Base-by-base conservation (phyloP, 257 asterid genomes). In the Ophiorrhiza pumila region DNA sequence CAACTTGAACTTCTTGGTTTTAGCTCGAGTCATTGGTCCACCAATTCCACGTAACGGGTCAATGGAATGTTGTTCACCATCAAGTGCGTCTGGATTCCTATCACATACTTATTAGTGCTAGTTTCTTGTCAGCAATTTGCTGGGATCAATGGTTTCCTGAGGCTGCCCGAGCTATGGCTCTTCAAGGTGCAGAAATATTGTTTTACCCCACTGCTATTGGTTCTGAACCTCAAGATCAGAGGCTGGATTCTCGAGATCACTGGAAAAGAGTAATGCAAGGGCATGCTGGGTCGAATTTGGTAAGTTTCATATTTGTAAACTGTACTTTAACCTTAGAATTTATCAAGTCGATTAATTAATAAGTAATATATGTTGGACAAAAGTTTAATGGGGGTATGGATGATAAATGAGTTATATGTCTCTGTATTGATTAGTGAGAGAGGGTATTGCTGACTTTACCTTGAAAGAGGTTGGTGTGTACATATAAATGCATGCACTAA, bases 121-220 rank as follows among this genome's bases (percentile, higher is more conserved):
- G 27, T 77, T 68, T 74, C 72, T 74, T 41, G n/a, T 66, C 79
- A 95, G 99, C 86, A 46, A 95, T 92, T 84, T 92, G 99, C 87
- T 95, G 98, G 98, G 99, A 95, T 78, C 96, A 92, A 80, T 95
- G 99, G 99, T 95, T 95, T 85, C 99, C 99, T 0, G 99, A 94
- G 89, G 97, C 93, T 55, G 97, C 99, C 62, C 87, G 99, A 73
- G 99, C 96, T 67, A 87, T 94, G 97, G 99, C 74, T 71, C 99
- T 94, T 79, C 97, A 90, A 80, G 99, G 99, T 71, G 98, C 99
- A 67, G 99, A 94, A 78, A 76, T 94, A 81, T 77, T 94, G 86
- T 87, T 91, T 77, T 94, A 94, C 75, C 99, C 99, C 50, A 94
- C 99, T 35, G 98, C 99, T 47, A 95, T 95, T 82, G 99, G 99